These are phyloP conservation scores for Pistacia vera DNA, from an alignment of 345 rosid genomes.

Conservation along the genomic window DNA sequence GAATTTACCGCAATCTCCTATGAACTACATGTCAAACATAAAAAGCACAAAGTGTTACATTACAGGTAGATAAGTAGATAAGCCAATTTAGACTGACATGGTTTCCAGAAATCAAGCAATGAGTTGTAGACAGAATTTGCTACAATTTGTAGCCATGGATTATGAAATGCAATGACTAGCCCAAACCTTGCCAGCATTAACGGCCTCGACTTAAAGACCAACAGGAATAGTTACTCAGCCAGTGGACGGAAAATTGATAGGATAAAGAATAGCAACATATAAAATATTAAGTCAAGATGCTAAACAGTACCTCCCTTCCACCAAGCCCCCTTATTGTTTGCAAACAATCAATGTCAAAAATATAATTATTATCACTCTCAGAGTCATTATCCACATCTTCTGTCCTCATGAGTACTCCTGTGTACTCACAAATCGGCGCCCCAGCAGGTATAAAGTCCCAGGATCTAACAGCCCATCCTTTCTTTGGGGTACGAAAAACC, in stretches of 20 bases:
- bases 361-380: conserved; percentile 79
- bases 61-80: not conserved
- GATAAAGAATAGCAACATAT: not conserved
- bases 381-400: conserved; percentile 67
- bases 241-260: not conserved
- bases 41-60: not conserved
- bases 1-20: not conserved
- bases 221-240: not conserved
- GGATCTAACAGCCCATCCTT: conserved; percentile 97
- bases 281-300: not conserved
- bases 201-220: not conserved
- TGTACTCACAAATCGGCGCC: conserved; percentile 89
- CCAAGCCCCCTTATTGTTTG: conserved; percentile 90
- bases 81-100: not conserved
- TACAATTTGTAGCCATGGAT: not conserved
- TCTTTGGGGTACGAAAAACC: conserved; percentile 85
- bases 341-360: conserved; percentile 92
- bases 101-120: conserved; percentile 2
- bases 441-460: conserved; percentile 97
- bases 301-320: conserved; percentile 71
- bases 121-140: not conserved
- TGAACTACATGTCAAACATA: not conserved
- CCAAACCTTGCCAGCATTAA: no score
- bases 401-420: conserved; percentile 67
- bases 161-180: no score